phyloP scores from a whole-genome alignment of 108 stramenopile genomes.

The Cylindrotheca fusiformis region DNA sequence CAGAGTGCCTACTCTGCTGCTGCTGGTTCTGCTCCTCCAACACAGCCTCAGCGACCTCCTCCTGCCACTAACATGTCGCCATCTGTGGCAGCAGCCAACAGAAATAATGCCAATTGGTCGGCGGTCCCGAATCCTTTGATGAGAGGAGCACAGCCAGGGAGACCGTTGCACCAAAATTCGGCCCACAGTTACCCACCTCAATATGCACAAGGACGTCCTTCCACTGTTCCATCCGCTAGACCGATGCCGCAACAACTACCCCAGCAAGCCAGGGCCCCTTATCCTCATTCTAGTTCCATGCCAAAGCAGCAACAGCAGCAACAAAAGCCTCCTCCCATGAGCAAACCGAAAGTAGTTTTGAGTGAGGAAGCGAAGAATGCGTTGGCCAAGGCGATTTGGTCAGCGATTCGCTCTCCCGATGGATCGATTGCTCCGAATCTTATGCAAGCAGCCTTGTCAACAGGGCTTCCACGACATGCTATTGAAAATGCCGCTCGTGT shows the following conservation, averaged over 20 bases:
- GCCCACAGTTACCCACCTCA: not conserved
- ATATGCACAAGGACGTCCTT: not conserved
- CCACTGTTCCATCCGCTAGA: not conserved
- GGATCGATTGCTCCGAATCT: conserved; percentile 60
- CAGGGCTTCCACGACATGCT: conserved; percentile 70
- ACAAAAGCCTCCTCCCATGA: conserved; percentile 3
- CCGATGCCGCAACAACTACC: conserved; percentile 6
- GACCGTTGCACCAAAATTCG: not conserved
- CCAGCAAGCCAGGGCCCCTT: conserved; percentile 17
- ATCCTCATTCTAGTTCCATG: too few relatives aligned
- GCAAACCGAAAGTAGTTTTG: conserved; percentile 46
- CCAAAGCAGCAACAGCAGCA: conserved; percentile 14
- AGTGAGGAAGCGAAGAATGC: conserved; percentile 65
- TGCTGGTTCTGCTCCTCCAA: not conserved
- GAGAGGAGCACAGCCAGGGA: not conserved
- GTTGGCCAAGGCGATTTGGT: conserved; percentile 78
- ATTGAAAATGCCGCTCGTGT: conserved; percentile 81
- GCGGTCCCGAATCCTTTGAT: not conserved
- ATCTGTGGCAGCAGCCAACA: conserved; percentile 16
- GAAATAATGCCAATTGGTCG: not conserved
- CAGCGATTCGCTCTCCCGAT: conserved; percentile 65
- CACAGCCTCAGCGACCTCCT: conserved; percentile 4
- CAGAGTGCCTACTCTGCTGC: conserved; percentile 4
- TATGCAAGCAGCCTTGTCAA: conserved; percentile 64
- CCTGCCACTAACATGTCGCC: conserved; percentile 7